phyloP scores from a whole-genome alignment of 179 eudicot species.

The Silene vulgaris region DNA sequence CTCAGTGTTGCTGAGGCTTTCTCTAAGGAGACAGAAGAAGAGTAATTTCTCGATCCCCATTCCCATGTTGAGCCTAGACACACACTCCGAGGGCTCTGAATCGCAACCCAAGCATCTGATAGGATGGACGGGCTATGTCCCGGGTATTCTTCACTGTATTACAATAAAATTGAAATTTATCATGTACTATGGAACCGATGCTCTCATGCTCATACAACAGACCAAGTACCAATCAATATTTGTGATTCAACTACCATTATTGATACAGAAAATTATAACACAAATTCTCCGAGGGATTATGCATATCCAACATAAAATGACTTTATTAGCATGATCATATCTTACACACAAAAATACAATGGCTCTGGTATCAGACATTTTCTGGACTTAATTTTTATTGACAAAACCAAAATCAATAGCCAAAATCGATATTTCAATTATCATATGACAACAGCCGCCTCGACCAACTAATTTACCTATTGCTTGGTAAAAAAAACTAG shows the following conservation, averaged over 20 bases:
- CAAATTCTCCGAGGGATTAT: background rate
- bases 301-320: background rate
- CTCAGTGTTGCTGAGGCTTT: conserved; percentile 64
- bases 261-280: too few relatives aligned
- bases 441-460: background rate
- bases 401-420: background rate
- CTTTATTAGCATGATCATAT: background rate
- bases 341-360: background rate
- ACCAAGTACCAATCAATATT: background rate
- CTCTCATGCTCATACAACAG: background rate
- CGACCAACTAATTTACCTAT: background rate
- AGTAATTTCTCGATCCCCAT: conserved; percentile 75
- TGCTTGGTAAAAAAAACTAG: background rate
- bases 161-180: conserved; percentile 11
- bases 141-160: conserved; percentile 56
- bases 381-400: background rate
- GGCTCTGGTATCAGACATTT: background rate
- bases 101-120: conserved; percentile 91
- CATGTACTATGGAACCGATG: background rate
- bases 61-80: conserved; percentile 92
- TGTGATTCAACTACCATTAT: background rate
- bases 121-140: conserved; percentile 72
- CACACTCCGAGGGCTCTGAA: conserved; percentile 60
- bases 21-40: conserved; percentile 46
- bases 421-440: background rate